Evolutionary conservation across 192 early-diverging fungal genomes (phyloP).

Genomic region (Mortierella hygrophila): DNA sequence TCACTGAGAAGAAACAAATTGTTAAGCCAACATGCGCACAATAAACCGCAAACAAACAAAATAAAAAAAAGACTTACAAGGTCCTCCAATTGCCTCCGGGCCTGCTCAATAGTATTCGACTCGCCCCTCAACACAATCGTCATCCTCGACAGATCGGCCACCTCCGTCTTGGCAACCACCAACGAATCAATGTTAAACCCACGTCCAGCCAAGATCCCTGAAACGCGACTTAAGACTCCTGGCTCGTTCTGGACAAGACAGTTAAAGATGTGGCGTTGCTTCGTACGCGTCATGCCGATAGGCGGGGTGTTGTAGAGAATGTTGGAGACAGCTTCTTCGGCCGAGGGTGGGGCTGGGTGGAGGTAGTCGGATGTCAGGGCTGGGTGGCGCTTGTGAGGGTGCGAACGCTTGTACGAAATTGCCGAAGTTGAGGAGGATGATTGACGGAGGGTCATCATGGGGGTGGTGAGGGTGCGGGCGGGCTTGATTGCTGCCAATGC

Average conservation of each 20-base stretch:
- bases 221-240: constrained; percentile 84
- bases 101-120: constrained; percentile 89
- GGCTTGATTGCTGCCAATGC: constrained; percentile 14
- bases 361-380: constrained; percentile 54
- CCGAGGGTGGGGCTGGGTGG: constrained; percentile 71
- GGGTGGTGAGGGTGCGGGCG: constrained; percentile 10
- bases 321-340: constrained; percentile 96
- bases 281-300: constrained; percentile 59
- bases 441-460: constrained; percentile 29
- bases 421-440: constrained; percentile 62
- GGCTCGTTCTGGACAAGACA: constrained; percentile 95
- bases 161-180: constrained; percentile 96
- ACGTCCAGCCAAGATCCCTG: constrained; percentile 92
- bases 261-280: constrained; percentile 90
- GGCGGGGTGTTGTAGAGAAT: constrained; percentile 96
- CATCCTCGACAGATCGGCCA: constrained; percentile 92
- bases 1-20: background rate
- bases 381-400: constrained; percentile 57
- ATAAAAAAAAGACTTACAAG: constrained; percentile 69
- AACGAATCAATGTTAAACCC: constrained; percentile 99
- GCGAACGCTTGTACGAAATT: constrained; percentile 59
- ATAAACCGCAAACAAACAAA: background rate
- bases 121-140: constrained; percentile 95
- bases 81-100: constrained; percentile 94
- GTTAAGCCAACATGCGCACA: background rate